Evolutionary conservation across 768 basidiomycete species (phyloP).

Genomic region (Chiua virens): DNA sequence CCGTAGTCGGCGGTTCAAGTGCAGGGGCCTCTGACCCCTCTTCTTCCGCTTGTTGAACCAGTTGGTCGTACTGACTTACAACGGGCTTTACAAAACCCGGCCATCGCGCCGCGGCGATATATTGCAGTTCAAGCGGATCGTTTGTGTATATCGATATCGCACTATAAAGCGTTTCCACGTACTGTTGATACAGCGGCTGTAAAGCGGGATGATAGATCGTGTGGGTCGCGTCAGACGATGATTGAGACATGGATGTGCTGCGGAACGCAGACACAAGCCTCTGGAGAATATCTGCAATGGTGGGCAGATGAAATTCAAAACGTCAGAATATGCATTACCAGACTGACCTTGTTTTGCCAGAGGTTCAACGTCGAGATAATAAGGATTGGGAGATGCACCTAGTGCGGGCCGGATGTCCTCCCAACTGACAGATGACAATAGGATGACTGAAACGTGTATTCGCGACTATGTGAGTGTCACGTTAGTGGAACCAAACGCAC

Average conservation of each 20-base stretch:
- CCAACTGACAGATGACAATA: slow-evolving; percentile 69
- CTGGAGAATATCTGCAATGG: slow-evolving; percentile 31
- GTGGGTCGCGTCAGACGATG: slow-evolving; percentile 8
- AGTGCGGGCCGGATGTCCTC: slow-evolving; percentile 67
- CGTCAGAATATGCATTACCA: neutral
- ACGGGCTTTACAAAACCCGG: slow-evolving; percentile 75
- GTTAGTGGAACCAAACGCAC: neutral
- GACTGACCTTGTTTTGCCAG: slow-evolving; percentile 58
- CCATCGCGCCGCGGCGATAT: slow-evolving; percentile 79
- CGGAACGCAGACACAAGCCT: slow-evolving; percentile 43
- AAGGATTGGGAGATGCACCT: slow-evolving; percentile 74
- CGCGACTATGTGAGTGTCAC: slow-evolving; percentile 47
- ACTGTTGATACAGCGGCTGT: slow-evolving; percentile 62
- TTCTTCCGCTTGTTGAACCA: slow-evolving; percentile 21
- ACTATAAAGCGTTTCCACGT: slow-evolving; percentile 55
- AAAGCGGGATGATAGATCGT: slow-evolving; percentile 55
- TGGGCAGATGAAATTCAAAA: neutral
- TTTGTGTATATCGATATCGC: slow-evolving; percentile 63
- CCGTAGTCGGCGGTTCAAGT: slow-evolving; percentile 47
- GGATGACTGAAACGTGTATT: slow-evolving; percentile 57
- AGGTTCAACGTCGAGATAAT: slow-evolving; percentile 55
- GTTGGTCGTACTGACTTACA: slow-evolving; percentile 44
- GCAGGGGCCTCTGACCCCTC: slow-evolving; percentile 24
- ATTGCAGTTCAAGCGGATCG: slow-evolving; percentile 69
- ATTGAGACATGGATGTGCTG: slow-evolving; percentile 2